These are phyloP conservation scores for Tolypocladium tundrense DNA, from an alignment of 2,329 filamentous ascomycete genomes.

Conservation along the genomic window DNA sequence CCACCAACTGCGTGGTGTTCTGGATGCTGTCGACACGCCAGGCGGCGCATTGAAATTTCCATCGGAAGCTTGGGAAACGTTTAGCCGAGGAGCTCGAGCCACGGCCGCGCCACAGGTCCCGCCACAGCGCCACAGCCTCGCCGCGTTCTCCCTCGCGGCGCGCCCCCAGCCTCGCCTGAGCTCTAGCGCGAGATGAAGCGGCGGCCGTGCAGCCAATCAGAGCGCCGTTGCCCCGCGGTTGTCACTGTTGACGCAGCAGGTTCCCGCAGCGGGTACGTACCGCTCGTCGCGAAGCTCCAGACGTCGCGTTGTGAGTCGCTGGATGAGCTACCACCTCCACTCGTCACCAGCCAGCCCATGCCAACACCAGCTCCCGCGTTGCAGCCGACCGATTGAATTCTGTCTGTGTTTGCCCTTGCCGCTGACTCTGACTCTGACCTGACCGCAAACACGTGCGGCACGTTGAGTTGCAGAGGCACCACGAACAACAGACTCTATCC, in stretches of 20 bases:
- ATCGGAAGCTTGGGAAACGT: constrained; percentile 12
- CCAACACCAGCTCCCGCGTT: not conserved
- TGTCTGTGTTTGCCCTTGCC: not conserved
- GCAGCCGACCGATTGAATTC: not conserved
- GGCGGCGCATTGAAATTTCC: constrained; percentile 11
- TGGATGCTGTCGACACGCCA: not conserved
- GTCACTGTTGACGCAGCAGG: constrained; percentile 35
- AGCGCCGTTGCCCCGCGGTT: constrained; percentile 45
- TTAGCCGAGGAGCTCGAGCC: constrained; percentile 10
- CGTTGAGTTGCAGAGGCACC: not conserved
- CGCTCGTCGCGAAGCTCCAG: constrained; percentile 5
- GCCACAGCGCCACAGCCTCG: constrained; percentile 8
- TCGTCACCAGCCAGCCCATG: not conserved
- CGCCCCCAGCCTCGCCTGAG: not conserved
- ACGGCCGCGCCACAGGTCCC: constrained; percentile 6
- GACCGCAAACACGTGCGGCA: not conserved
- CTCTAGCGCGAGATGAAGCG: constrained; percentile 8
- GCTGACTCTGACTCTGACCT: too few relatives aligned
- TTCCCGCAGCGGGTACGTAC: not conserved
- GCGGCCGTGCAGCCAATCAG: constrained; percentile 28
- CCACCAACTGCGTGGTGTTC: not conserved
- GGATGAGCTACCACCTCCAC: constrained; percentile 1
- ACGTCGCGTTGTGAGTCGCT: constrained; percentile 12
- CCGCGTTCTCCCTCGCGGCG: not conserved
- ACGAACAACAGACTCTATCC: not conserved